These are phyloP conservation scores for Cytospora piceicola DNA, from an alignment of 2,329 filamentous ascomycete species.

Conservation along the genomic window DNA sequence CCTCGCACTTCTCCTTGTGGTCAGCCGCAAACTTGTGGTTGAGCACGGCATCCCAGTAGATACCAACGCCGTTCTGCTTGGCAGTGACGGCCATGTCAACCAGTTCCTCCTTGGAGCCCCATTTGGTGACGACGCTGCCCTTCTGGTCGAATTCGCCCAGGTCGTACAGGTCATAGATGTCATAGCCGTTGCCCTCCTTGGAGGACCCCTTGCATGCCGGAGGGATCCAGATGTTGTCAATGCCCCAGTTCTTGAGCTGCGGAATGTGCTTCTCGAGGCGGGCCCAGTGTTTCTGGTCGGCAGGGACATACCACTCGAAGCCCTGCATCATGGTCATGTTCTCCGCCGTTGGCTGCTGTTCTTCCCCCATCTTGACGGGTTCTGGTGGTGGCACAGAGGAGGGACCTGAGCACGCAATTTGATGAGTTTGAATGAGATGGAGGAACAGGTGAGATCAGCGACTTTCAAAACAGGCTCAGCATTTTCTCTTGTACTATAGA, in stretches of 20 bases:
- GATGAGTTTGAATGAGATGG: neutral
- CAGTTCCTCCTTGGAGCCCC: conserved; percentile 69
- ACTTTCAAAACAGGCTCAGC: neutral
- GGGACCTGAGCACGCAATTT: neutral
- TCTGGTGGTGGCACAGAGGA: neutral
- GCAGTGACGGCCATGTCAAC: conserved; percentile 56
- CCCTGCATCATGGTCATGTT: conserved; percentile 68
- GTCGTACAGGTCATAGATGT: conserved; percentile 71
- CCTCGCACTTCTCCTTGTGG: conserved; percentile 63
- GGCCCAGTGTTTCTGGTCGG: conserved; percentile 65
- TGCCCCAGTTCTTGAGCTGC: conserved; percentile 62
- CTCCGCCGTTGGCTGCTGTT: conserved; percentile 41
- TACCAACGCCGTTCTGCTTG: conserved; percentile 58
- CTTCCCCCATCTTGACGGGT: conserved; percentile 12
- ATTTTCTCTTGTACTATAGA: neutral
- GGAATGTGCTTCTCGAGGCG: conserved; percentile 61
- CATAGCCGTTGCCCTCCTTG: conserved; percentile 68
- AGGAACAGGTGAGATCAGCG: neutral
- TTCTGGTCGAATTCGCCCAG: conserved; percentile 78
- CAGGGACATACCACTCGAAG: conserved; percentile 75
- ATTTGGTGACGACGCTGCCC: conserved; percentile 66
- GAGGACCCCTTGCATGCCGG: conserved; percentile 72
- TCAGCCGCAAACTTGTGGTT: conserved; percentile 79
- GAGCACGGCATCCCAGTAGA: conserved; percentile 74
- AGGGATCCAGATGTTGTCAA: conserved; percentile 71